Conservation (phyloP, 2,329 filamentous ascomycete genomes). For the Fusarium burgessii region DNA sequence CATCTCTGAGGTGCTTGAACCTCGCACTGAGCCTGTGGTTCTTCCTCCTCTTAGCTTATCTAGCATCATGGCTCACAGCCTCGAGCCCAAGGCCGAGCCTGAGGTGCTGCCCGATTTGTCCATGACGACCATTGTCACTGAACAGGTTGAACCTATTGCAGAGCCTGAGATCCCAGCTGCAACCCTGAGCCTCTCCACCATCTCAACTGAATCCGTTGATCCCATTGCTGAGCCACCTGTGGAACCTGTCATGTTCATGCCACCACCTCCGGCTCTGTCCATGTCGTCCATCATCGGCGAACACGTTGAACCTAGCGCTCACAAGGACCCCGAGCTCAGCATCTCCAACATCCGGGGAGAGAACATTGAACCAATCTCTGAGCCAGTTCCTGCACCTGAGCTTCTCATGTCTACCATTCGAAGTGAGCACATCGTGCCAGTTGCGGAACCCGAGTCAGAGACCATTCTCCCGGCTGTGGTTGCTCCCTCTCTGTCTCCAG, state of each 20-base stretch:
- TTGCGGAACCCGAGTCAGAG: conserved; percentile 27
- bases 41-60: conserved; percentile 40
- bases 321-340: conserved; percentile 25
- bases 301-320: conserved; percentile 45
- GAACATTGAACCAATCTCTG: conserved; percentile 41
- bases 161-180: conserved; percentile 39
- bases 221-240: conserved; percentile 33
- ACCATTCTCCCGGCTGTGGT: neutral
- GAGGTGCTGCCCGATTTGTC: conserved; percentile 44
- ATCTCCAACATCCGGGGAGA: conserved; percentile 42
- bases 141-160: conserved; percentile 45
- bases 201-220: conserved; percentile 24
- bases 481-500: conserved; percentile 20
- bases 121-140: conserved; percentile 49
- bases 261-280: conserved; percentile 32
- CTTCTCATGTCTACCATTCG: conserved; percentile 38
- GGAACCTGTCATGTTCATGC: conserved; percentile 43
- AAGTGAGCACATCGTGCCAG: conserved; percentile 38
- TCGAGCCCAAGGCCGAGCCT: conserved; percentile 46
- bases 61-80: conserved; percentile 44
- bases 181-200: conserved; percentile 40
- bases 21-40: conserved; percentile 43
- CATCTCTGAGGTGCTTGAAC: conserved; percentile 46
- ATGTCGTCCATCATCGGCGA: conserved; percentile 30
- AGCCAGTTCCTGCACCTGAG: conserved; percentile 13